These are phyloP conservation scores for Geotrichum citri-aurantii DNA, from an alignment of 1,139 yeast species.

Conservation along the genomic window DNA sequence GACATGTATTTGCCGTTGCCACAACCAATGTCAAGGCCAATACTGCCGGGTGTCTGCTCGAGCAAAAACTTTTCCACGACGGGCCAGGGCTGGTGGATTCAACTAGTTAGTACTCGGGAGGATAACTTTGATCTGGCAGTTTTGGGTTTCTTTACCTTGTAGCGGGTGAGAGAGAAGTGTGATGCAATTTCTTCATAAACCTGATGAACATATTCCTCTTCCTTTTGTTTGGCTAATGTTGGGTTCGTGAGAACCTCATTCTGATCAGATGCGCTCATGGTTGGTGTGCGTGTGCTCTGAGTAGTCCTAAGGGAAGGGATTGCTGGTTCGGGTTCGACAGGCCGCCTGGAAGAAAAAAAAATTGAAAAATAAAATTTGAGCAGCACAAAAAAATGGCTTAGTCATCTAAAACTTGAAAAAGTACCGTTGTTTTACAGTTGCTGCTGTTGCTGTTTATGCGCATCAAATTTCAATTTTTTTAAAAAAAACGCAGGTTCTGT, in stretches of 20 bases:
- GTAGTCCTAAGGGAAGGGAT: background rate
- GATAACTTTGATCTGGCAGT: too few relatives aligned
- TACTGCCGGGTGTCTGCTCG: constrained; percentile 39
- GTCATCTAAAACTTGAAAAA: too few relatives aligned
- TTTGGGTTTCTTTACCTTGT: constrained; percentile 43
- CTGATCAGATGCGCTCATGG: background rate
- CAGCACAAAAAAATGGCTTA: background rate
- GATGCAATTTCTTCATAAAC: constrained; percentile 89
- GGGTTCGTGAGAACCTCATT: background rate
- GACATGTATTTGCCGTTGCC: constrained; percentile 91
- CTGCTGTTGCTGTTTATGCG: background rate
- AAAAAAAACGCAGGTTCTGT: background rate
- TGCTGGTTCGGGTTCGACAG: background rate
- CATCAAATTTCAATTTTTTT: background rate
- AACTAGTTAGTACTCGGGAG: background rate
- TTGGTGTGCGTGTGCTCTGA: background rate
- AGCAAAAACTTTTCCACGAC: constrained; percentile 69
- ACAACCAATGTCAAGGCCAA: constrained; percentile 71
- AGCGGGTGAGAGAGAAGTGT: constrained; percentile 89
- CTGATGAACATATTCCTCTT: constrained; percentile 73
- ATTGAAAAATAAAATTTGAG: background rate
- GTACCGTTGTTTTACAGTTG: background rate
- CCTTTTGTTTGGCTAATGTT: constrained; percentile 42
- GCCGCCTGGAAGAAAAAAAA: too few relatives aligned
- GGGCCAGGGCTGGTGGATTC: constrained; percentile 70